phyloP scores from a whole-genome alignment of 768 basidiomycete species.

The Boletus tomentosulus region DNA sequence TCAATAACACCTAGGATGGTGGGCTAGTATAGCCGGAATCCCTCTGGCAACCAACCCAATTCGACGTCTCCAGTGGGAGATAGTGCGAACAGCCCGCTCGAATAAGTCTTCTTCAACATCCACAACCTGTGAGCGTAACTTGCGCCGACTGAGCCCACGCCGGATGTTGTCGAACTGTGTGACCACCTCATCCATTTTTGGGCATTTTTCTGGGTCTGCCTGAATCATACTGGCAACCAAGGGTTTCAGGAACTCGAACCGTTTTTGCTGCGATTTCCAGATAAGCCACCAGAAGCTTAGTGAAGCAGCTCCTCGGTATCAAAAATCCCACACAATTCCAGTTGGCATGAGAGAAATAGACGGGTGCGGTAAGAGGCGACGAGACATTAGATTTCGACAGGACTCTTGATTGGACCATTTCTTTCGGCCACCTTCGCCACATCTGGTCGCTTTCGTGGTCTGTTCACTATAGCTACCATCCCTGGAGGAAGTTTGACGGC shows the following conservation, averaged over 20 bases:
- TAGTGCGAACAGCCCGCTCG: constrained; percentile 3
- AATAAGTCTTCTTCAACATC: constrained; percentile 13
- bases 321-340: too few relatives aligned
- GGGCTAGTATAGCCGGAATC: constrained; percentile 9
- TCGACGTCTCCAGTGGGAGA: constrained; percentile 24
- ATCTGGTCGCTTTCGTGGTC: too few relatives aligned
- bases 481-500: too few relatives aligned
- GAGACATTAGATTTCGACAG: too few relatives aligned
- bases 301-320: too few relatives aligned
- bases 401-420: too few relatives aligned
- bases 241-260: constrained; percentile 21
- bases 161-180: constrained; percentile 14
- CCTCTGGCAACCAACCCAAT: constrained; percentile 9
- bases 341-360: too few relatives aligned
- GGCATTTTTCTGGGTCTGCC: constrained; percentile 18
- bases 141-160: constrained; percentile 5
- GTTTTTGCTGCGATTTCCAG: constrained; percentile 4
- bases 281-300: too few relatives aligned
- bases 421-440: too few relatives aligned
- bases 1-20: neutral
- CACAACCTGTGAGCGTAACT: constrained; percentile 28
- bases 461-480: too few relatives aligned
- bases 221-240: constrained; percentile 21
- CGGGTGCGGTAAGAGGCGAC: too few relatives aligned
- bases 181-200: constrained; percentile 20